Evolutionary conservation across 257 asterid species (phyloP), one percentile per base, ranked within the genome.

Genomic region (Jacaranda copaia): DNA sequence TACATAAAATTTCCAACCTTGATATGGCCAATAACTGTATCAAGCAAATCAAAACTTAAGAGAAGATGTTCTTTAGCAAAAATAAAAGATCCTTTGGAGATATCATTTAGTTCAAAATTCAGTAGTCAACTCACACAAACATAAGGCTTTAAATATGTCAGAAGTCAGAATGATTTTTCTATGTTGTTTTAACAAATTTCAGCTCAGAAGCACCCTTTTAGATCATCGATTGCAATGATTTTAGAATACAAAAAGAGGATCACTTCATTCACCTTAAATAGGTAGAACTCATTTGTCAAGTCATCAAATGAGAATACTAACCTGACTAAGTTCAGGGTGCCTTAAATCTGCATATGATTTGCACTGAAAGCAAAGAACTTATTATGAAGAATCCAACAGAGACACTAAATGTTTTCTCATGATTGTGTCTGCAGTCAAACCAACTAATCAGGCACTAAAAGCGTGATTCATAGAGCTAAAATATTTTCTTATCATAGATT

Each of bases 1-100:
- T 53, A 20, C 62, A 56, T 19, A 55, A 42, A 36, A 64, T 55
- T 72, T n/a, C 35, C 53, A 69, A 61, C 40, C 49, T 51, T 25
- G 46, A 61, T 38, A 42, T 3, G 14, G 76, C 65, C 72, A 70
- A 49, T 14, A 77, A 78, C 43, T 61, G 66, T 68, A 79, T 51
- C 19, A 36, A 45, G 48, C 48, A 64, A 45, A 16, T 75, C 46
- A 69, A 15, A 11, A 16, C 3, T 36, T 9, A 35, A 12, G 18
- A 38, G 60, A 72, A 63, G 49, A 62, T 48, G 18, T 25, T 64
- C n/a, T 25, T 25, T 25, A 25, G 32, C 32, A 25, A 25, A 25
- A 25, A 25, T 25, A 25, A 25, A 25, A 25, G 32, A 25, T 25
- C 32, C 32, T 25, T 2, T 2, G 32, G 32, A 25, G 32, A 25